phyloP scores from a whole-genome alignment of 139 green algal species.

The Chlamydomonas sphaeroides region DNA sequence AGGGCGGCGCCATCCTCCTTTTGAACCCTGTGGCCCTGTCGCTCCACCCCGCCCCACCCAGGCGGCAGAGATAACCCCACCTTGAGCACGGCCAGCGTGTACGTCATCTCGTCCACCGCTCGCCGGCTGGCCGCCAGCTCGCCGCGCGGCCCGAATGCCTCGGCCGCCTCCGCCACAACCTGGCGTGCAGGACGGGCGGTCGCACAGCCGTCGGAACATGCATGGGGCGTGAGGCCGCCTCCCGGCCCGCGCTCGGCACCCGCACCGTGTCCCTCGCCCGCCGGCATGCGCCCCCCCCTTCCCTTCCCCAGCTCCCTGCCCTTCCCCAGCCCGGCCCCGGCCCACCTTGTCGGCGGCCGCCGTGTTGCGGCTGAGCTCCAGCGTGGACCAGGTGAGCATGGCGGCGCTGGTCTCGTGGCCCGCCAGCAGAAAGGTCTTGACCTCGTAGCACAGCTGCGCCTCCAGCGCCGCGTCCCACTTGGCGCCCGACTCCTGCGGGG shows the following conservation, averaged over 20 bases:
- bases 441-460: constrained; percentile 93
- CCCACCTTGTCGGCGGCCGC: neutral
- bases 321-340: neutral
- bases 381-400: constrained; percentile 92
- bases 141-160: constrained; percentile 55
- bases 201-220: too few species aligned
- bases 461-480: constrained; percentile 73
- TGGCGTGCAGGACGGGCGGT: too few species aligned
- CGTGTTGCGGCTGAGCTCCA: constrained; percentile 73
- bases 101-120: constrained; percentile 77
- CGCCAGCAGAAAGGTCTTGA: constrained; percentile 97
- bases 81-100: constrained; percentile 88
- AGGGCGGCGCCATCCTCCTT: too few species aligned
- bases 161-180: constrained; percentile 63
- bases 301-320: too few species aligned
- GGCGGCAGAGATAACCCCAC: too few species aligned
- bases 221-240: too few species aligned
- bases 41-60: too few species aligned
- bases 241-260: too few species aligned
- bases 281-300: too few species aligned
- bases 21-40: too few species aligned
- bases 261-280: too few species aligned
- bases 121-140: constrained; percentile 54
- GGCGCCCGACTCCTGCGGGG: constrained; percentile 50
- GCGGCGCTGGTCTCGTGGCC: constrained; percentile 94